These are phyloP conservation scores for Sordariomycetes sp. DNA, from an alignment of 2,329 filamentous ascomycete species.

Conservation along the genomic window DNA sequence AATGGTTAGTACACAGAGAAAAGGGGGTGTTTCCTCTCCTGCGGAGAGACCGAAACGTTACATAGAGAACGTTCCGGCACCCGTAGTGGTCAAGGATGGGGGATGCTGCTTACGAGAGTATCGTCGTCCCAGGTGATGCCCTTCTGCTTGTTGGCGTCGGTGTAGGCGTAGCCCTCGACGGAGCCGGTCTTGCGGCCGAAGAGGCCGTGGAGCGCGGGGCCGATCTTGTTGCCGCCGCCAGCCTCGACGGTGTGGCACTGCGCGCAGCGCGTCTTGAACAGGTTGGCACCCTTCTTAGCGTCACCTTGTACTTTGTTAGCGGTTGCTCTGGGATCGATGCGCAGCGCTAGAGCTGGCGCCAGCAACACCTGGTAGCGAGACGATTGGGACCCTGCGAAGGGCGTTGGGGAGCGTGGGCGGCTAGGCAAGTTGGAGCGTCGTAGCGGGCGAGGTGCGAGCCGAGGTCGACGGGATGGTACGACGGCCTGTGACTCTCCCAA, in stretches of 20 bases:
- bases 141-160: constrained; percentile 98
- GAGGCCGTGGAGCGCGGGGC: constrained; percentile 91
- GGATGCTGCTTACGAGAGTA: constrained; percentile 57
- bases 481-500: neutral
- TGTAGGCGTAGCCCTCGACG: constrained; percentile 91
- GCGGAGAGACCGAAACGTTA: neutral
- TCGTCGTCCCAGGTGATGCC: constrained; percentile 79
- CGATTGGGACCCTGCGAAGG: neutral
- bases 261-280: constrained; percentile 98
- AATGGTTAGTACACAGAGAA: neutral
- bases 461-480: neutral
- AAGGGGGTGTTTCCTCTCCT: neutral
- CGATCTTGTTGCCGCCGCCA: constrained; percentile 93
- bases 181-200: constrained; percentile 93
- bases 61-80: neutral
- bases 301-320: constrained; percentile 52
- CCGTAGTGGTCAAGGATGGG: neutral
- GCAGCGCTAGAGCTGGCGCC: neutral
- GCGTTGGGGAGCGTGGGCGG: neutral
- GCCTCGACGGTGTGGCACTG: constrained; percentile 96
- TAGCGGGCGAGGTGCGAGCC: neutral
- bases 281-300: constrained; percentile 89
- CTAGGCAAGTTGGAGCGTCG: neutral
- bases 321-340: neutral
- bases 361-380: neutral